Evolutionary conservation across 345 rosid genomes (phyloP).

Genomic region (Punica granatum): DNA sequence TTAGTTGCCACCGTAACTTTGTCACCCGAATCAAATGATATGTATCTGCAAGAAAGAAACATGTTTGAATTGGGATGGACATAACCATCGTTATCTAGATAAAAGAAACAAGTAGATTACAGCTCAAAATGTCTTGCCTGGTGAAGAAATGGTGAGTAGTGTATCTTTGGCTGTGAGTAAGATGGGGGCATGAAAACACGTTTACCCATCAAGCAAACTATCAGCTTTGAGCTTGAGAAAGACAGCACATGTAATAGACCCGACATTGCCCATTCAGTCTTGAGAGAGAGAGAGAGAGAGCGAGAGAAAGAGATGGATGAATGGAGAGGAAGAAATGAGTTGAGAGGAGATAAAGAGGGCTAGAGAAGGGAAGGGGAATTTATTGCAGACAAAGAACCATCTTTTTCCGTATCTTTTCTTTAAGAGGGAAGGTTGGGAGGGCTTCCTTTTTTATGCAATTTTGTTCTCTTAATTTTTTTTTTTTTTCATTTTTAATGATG

Average conservation of each 20-base stretch:
- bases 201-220: neutral
- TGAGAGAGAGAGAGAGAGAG: neutral
- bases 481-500: constrained; percentile 5
- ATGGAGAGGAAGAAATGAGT: constrained; percentile 9
- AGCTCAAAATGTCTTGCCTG: neutral
- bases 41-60: neutral
- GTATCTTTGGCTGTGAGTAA: neutral
- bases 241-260: neutral
- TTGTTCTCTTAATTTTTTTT: neutral
- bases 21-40: neutral
- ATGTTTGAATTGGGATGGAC: neutral
- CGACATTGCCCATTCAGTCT: neutral
- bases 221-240: neutral
- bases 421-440: neutral
- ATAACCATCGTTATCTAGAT: neutral
- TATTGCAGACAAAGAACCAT: constrained; percentile 26
- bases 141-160: constrained; percentile 1
- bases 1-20: neutral
- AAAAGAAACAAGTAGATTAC: neutral
- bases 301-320: constrained; percentile 1
- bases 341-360: neutral
- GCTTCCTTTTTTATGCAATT: neutral
- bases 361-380: constrained; percentile 16
- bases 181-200: neutral
- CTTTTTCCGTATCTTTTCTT: constrained; percentile 15